Evolutionary conservation across 2,329 filamentous ascomycete species (phyloP), one percentile per base, ranked within the genome.

Genomic region (Fusarium tanahbumbuense): DNA sequence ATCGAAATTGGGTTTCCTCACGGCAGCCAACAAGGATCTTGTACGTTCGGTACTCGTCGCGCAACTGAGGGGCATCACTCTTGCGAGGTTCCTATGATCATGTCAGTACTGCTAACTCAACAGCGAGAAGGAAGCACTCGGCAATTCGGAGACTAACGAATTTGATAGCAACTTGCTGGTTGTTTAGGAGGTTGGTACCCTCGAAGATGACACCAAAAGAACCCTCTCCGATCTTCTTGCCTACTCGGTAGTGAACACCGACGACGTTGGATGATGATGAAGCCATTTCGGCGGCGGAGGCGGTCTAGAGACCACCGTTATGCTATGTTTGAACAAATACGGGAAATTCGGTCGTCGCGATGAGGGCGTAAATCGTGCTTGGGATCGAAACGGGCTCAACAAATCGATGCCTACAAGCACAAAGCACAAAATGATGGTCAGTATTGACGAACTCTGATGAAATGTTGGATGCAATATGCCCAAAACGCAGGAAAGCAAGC

Each of bases 131-230:
- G 23, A 30, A 44, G 49, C 5, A 20, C 8, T 18, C 18, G 40
- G 28, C 18, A 34, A 15, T 27, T 34, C 9, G 40, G 41, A 54
- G 55, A 68, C 93, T 78, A 84, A 97, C 93, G 83, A 99, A 99
- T 87, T 99, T 99, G 87, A 99, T 99, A 78, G 96, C 96, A 70
- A 99, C 95, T 84, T 98, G 94, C 82, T 98, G 96, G 83, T 97
- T 98, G 87, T 99, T 99, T 81, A 99, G 87, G 76, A 99, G 88
- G 81, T 99, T 99, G 78, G 94, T 98, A 75, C 96, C 96, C 83
- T 98, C 96, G 78, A 98, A 98, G 79, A 98, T 98, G 76, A 98
- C 96, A 86, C 95, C 95, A 78, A 98, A 98, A 41, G 94, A 97
- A 72, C 95, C 95, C 88, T 98, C 96, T 81, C 96, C 96, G 76